Percentiles rank a stretch among this genome's conserved stretches.
phyloP scores from a whole-genome alignment of 108 stramenopile species.

The Schizochytrium sp. region DNA sequence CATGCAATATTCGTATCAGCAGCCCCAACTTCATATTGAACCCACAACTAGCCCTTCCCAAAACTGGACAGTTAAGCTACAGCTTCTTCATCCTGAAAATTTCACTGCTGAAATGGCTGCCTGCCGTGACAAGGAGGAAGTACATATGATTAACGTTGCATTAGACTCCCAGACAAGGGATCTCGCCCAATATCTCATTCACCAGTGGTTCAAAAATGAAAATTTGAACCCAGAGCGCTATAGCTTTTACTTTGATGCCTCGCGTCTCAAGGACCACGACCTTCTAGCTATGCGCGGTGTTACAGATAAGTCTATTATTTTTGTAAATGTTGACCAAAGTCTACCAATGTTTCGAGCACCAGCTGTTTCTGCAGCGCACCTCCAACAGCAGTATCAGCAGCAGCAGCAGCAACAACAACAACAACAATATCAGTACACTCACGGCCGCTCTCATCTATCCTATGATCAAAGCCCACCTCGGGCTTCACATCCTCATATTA shows the following conservation, averaged over 20 bases:
- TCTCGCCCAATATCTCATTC: conserved; percentile 12
- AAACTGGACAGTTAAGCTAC: not conserved
- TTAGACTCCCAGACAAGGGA: conserved; percentile 3
- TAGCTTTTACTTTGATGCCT: not conserved
- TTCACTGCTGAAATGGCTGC: not conserved
- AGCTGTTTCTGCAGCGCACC: not conserved
- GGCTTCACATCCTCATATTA: too few relatives aligned
- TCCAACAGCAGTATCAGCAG: too few relatives aligned
- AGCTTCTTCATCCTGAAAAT: not conserved
- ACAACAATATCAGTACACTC: too few relatives aligned
- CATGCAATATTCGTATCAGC: too few relatives aligned
- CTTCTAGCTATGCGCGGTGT: not conserved
- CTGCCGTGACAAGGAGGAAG: not conserved
- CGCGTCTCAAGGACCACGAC: not conserved
- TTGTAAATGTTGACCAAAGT: not conserved
- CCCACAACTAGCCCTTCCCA: not conserved
- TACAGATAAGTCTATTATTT: not conserved
- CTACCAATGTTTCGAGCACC: not conserved
- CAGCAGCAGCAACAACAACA: too few relatives aligned
- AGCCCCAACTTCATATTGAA: too few relatives aligned
- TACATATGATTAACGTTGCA: conserved; percentile 6
- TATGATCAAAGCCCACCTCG: too few relatives aligned
- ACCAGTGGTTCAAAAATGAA: not conserved
- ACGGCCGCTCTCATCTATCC: too few relatives aligned
- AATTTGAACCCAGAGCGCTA: conserved; percentile 11